These are phyloP conservation scores for Eucommia ulmoides DNA, from an alignment of 257 asterid genomes.

Conservation along the genomic window DNA sequence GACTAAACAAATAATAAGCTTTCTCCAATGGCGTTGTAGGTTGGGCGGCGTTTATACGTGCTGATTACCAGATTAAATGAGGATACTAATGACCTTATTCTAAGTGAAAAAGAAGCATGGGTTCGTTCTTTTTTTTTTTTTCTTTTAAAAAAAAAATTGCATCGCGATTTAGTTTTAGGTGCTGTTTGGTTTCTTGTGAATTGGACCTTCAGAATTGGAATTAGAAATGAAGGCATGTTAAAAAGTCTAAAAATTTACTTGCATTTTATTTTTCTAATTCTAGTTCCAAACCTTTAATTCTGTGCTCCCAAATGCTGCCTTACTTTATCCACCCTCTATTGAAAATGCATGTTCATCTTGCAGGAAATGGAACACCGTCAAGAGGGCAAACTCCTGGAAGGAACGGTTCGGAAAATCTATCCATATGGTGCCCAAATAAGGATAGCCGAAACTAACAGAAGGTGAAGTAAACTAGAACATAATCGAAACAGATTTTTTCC, in stretches of 20 bases:
- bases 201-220: no score
- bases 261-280: not conserved
- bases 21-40: no score
- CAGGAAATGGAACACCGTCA: constrained; percentile 61
- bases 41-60: constrained; percentile 64
- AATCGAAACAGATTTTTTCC: no score
- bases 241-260: no score
- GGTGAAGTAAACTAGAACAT: constrained; percentile 27
- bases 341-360: constrained; percentile 4
- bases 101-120: constrained; percentile 94
- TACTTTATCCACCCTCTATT: no score
- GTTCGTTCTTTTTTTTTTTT: constrained; percentile 32
- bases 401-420: constrained; percentile 64
- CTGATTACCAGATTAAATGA: constrained; percentile 70
- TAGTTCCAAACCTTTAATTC: not conserved
- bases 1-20: no score
- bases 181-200: no score
- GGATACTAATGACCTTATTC: constrained; percentile 86
- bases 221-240: no score
- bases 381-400: constrained; percentile 77
- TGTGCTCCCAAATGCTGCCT: constrained; percentile 7
- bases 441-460: constrained; percentile 80
- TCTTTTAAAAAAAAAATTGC: no score
- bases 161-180: no score
- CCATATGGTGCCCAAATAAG: constrained; percentile 92